These are phyloP conservation scores for Davidsoniella eucalypti DNA, from an alignment of 2,329 filamentous ascomycete species.

Conservation along the genomic window DNA sequence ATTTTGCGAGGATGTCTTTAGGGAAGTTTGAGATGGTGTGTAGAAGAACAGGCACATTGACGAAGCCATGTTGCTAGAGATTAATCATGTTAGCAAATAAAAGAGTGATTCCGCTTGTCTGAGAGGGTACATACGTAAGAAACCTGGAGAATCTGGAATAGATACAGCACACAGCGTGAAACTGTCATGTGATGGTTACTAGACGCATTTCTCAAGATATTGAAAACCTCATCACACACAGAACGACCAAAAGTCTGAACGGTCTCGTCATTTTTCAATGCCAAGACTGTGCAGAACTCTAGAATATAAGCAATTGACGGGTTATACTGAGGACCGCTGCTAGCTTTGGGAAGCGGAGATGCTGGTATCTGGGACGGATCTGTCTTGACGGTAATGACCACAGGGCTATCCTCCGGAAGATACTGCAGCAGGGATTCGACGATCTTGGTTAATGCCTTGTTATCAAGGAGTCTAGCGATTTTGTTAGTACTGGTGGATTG, in stretches of 20 bases:
- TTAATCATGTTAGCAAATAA: conserved; percentile 16
- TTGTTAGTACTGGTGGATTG: background rate
- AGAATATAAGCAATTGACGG: conserved; percentile 79
- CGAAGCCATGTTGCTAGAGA: conserved; percentile 65
- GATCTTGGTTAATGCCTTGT: conserved; percentile 30
- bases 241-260: conserved; percentile 58
- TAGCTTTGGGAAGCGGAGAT: conserved; percentile 23
- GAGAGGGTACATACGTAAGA: conserved; percentile 54
- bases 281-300: conserved; percentile 72
- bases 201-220: conserved; percentile 60
- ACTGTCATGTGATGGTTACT: conserved; percentile 72
- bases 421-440: conserved; percentile 62
- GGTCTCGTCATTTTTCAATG: conserved; percentile 58
- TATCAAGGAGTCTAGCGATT: conserved; percentile 38
- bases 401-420: conserved; percentile 66
- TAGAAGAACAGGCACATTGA: conserved; percentile 78
- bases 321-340: conserved; percentile 54
- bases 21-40: conserved; percentile 83
- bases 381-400: conserved; percentile 80
- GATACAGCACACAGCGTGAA: conserved; percentile 71
- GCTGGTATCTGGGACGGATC: conserved; percentile 52
- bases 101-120: background rate
- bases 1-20: conserved; percentile 57
- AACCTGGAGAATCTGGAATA: conserved; percentile 62
- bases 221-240: conserved; percentile 66